phyloP scores from a whole-genome alignment of 202 grass and related monocot species.

The Schoenoplectus tabernaemontani region DNA sequence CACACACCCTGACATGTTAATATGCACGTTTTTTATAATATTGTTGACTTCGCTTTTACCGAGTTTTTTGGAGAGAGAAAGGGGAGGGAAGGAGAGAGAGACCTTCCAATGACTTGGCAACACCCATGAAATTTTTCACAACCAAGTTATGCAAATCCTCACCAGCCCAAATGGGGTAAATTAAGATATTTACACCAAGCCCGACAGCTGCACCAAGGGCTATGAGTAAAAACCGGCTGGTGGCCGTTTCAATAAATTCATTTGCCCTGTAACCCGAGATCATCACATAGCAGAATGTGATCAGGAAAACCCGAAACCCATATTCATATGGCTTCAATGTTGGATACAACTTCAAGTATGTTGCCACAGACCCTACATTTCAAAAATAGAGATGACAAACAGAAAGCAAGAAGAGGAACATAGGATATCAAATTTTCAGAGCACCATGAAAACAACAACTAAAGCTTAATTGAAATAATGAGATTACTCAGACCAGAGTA shows the following conservation, averaged over 20 bases:
- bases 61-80: not conserved
- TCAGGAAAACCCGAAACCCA: conserved; percentile 84
- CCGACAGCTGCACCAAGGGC: conserved; percentile 75
- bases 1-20: conserved; percentile 51
- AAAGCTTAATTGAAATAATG: not conserved
- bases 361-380: conserved; percentile 53
- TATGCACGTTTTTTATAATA: not conserved
- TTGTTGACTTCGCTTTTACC: not conserved
- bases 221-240: conserved; percentile 81
- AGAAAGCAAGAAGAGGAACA: not conserved
- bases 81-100: not conserved
- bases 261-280: conserved; percentile 75
- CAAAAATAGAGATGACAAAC: conserved; percentile 9
- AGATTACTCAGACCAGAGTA: not conserved
- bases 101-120: conserved; percentile 98
- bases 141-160: conserved; percentile 89
- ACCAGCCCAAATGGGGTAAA: conserved; percentile 93
- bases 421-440: not conserved
- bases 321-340: conserved; percentile 88
- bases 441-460: not conserved
- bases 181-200: conserved; percentile 74
- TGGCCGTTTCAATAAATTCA: conserved; percentile 49
- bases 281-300: conserved; percentile 88
- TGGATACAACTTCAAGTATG: conserved; percentile 66
- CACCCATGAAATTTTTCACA: conserved; percentile 71